A percentile compares a stretch with the other conserved stretches of the same genome.
phyloP scores from a whole-genome alignment of 2,329 filamentous ascomycete species.

The Aspergillus ibericus region DNA sequence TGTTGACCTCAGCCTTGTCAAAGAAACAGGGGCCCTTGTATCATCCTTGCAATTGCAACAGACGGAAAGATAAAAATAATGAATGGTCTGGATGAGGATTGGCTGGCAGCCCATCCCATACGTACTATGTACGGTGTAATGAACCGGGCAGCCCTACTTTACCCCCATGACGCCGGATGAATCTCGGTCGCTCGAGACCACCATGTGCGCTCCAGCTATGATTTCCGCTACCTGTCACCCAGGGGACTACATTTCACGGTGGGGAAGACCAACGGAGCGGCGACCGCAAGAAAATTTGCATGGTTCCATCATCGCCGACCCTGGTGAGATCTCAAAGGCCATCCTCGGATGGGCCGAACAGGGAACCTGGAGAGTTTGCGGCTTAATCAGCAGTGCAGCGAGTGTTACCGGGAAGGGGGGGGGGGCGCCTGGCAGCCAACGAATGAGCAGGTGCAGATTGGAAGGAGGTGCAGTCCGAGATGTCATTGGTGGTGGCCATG shows the following conservation, averaged over 20 bases:
- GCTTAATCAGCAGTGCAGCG: background rate
- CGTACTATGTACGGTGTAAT: background rate
- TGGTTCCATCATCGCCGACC: background rate
- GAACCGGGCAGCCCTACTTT: no score
- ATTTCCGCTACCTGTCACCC: background rate
- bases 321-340: no score
- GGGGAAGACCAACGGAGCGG: background rate
- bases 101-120: conserved; percentile 1
- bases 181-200: background rate
- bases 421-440: background rate
- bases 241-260: background rate
- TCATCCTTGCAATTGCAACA: background rate
- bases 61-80: background rate
- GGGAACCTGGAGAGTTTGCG: background rate
- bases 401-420: background rate
- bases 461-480: conserved; percentile 11
- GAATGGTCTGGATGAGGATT: background rate
- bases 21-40: conserved; percentile 3
- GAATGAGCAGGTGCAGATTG: conserved; percentile 13
- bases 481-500: conserved; percentile 19
- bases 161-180: background rate
- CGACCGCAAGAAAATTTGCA: background rate
- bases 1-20: background rate
- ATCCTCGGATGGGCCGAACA: background rate
- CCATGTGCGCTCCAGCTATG: background rate